Conservation (phyloP, 257 asterid species). For the Thymus quinquecostatus region DNA sequence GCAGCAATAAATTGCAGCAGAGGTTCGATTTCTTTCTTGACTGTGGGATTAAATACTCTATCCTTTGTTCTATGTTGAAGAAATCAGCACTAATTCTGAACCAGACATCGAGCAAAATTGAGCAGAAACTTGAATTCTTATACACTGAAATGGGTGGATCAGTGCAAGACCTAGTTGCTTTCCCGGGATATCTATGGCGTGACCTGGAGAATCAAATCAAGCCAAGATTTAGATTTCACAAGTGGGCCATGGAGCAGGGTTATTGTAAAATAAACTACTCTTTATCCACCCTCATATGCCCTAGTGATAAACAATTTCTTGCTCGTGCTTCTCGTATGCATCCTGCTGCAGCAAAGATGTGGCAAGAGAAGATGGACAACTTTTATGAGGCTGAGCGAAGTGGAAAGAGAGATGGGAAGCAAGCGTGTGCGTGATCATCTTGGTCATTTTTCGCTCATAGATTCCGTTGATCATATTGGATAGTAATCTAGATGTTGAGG, state of each 20-base stretch:
- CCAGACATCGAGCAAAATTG: slow-evolving; percentile 47
- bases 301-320: slow-evolving; percentile 56
- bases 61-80: slow-evolving; percentile 49
- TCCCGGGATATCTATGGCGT: slow-evolving; percentile 65
- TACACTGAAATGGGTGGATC: slow-evolving; percentile 54
- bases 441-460: no score
- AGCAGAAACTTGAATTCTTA: slow-evolving; percentile 52
- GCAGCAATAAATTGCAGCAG: slow-evolving; percentile 44
- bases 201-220: slow-evolving; percentile 64
- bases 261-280: slow-evolving; percentile 45
- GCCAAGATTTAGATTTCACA: slow-evolving; percentile 61
- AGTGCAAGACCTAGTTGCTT: slow-evolving; percentile 50
- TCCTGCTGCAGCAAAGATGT: slow-evolving; percentile 49
- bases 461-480: no score
- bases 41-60: slow-evolving; percentile 56
- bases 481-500: no score
- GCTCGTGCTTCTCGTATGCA: slow-evolving; percentile 52
- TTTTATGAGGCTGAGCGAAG: no score
- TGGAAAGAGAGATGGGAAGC: no score
- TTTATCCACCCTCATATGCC: slow-evolving; percentile 55
- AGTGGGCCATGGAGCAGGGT: slow-evolving; percentile 59
- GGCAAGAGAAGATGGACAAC: slow-evolving; percentile 31
- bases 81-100: slow-evolving; percentile 48
- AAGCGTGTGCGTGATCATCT: no score
- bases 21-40: slow-evolving; percentile 58